Percentiles rank a stretch among this genome's conserved stretches.
These are phyloP conservation scores for Myxozyma melibiosi DNA, from an alignment of 805 yeast species.

Conservation along the genomic window DNA sequence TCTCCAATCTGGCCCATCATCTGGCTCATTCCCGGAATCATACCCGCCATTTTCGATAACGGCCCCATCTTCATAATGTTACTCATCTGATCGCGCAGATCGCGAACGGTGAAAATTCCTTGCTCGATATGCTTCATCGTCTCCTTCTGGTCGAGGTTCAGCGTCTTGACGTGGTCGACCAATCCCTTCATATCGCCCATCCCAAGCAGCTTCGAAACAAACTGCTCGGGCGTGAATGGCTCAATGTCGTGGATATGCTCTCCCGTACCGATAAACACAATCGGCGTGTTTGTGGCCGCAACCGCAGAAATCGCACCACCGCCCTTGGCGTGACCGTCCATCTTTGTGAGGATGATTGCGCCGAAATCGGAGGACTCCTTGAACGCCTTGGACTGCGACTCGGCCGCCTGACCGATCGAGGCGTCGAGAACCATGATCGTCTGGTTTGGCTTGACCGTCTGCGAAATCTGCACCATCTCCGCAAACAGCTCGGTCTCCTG, in stretches of 20 bases:
- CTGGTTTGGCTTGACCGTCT: slow-evolving; percentile 87
- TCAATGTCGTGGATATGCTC: slow-evolving; percentile 94
- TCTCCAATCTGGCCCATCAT: slow-evolving; percentile 75
- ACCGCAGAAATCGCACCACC: slow-evolving; percentile 99
- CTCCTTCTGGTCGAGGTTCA: slow-evolving; percentile 80
- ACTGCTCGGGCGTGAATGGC: slow-evolving; percentile 83
- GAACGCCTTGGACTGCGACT: slow-evolving; percentile 89
- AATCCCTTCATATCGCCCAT: slow-evolving; percentile 94
- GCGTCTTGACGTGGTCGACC: slow-evolving; percentile 88
- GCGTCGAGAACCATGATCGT: slow-evolving; percentile 98
- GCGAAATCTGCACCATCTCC: slow-evolving; percentile 92
- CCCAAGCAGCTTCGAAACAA: slow-evolving; percentile 88
- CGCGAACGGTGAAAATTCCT: slow-evolving; percentile 89
- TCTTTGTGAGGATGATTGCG: slow-evolving; percentile 88
- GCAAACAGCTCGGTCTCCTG: slow-evolving; percentile 89
- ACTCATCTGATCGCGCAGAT: slow-evolving; percentile 91
- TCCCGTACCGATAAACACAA: slow-evolving; percentile 96
- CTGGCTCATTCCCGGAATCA: slow-evolving; percentile 90
- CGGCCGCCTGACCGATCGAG: slow-evolving; percentile 98
- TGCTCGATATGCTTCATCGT: slow-evolving; percentile 90
- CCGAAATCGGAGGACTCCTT: slow-evolving; percentile 93
- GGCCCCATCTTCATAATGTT: slow-evolving; percentile 97
- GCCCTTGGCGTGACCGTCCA: slow-evolving; percentile 99
- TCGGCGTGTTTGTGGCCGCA: slow-evolving; percentile 94
- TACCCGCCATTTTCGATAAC: slow-evolving; percentile 84